phyloP scores from a whole-genome alignment of 2,329 filamentous ascomycete genomes.

The Penicillium paneum region DNA sequence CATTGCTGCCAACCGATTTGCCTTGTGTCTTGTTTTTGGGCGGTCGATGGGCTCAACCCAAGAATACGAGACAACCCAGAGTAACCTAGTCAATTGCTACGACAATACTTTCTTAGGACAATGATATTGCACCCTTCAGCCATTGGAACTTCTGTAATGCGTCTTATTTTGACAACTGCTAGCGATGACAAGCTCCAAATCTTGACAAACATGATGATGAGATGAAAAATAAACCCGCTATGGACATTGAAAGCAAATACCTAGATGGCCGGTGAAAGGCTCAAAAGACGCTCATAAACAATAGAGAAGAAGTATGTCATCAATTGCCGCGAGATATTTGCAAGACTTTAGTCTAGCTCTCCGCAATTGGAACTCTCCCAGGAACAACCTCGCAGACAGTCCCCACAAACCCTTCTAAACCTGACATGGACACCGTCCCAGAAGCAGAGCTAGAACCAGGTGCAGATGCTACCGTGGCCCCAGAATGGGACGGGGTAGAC shows the following conservation, averaged over 20 bases:
- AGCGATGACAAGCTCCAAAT: neutral
- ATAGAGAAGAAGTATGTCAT: neutral
- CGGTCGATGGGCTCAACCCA: neutral
- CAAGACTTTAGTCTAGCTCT: neutral
- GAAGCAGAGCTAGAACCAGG: conserved; percentile 42
- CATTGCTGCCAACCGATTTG: neutral
- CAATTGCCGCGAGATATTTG: neutral
- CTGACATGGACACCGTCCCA: conserved; percentile 48
- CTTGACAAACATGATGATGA: neutral
- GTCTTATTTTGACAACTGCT: neutral
- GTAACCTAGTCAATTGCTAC: conserved; percentile 4
- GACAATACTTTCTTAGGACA: neutral
- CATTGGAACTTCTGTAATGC: neutral
- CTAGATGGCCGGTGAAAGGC: neutral
- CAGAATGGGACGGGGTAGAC: conserved; percentile 43
- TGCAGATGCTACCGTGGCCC: conserved; percentile 47
- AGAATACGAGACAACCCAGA: conserved; percentile 1
- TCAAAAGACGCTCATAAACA: neutral
- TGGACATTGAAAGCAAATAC: neutral
- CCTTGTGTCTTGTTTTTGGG: neutral
- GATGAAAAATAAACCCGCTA: neutral
- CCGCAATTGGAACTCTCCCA: conserved; percentile 6
- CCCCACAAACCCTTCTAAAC: conserved; percentile 61
- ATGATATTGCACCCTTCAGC: neutral
- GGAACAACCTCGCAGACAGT: conserved; percentile 37